Conservation (phyloP, 306 rosid species). For the Vigna mungo region DNA sequence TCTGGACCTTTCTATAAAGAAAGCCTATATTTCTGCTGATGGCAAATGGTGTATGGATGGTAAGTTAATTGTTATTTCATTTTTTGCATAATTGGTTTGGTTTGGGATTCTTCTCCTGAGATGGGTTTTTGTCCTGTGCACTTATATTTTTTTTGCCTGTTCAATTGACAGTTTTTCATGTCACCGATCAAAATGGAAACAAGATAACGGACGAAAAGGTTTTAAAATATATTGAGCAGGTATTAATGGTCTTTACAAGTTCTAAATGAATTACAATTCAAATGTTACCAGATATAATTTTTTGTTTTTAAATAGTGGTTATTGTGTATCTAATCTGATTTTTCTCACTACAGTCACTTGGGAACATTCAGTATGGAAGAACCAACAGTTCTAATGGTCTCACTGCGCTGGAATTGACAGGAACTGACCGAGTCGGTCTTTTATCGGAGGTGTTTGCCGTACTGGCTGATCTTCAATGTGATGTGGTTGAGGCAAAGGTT, state of each 20-base stretch:
- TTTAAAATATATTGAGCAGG: conserved; percentile 86
- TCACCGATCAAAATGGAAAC: conserved; percentile 77
- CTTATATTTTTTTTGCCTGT: conserved; percentile 24
- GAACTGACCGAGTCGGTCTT: conserved; percentile 91
- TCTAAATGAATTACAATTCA: conserved; percentile 12
- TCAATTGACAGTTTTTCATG: conserved; percentile 80
- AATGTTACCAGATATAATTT: neutral
- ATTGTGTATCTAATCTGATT: conserved; percentile 2
- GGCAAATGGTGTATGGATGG: conserved; percentile 99
- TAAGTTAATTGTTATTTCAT: conserved; percentile 40
- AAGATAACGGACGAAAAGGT: conserved; percentile 82
- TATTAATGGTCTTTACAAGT: conserved; percentile 39
- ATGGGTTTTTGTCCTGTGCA: neutral
- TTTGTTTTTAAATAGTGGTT: neutral
- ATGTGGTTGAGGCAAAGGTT: conserved; percentile 90
- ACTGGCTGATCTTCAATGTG: conserved; percentile 79
- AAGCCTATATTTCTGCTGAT: conserved; percentile 93
- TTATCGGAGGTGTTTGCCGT: conserved; percentile 96
- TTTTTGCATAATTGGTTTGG: neutral
- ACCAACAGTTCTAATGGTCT: conserved; percentile 56
- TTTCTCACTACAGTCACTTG: conserved; percentile 65
- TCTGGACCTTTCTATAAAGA: conserved; percentile 77
- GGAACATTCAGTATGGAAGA: conserved; percentile 61
- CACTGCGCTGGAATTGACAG: conserved; percentile 80
- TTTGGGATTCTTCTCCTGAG: neutral